Evolutionary conservation across 345 rosid genomes (phyloP).

Genomic region (Salix brachista): DNA sequence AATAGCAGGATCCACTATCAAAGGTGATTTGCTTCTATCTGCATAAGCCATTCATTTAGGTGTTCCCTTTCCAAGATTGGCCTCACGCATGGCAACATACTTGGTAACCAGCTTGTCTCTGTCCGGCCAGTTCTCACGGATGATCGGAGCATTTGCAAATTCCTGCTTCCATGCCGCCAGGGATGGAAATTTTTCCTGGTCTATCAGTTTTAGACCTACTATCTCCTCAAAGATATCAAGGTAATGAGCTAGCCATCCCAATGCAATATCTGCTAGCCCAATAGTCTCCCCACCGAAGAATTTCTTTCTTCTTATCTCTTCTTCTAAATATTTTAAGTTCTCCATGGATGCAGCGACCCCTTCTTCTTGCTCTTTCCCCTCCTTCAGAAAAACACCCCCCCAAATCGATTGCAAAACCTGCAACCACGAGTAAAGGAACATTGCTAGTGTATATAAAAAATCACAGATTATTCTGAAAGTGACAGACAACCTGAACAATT

Average conservation of each 20-base stretch:
- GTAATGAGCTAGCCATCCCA: slow-evolving; percentile 13
- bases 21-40: neutral
- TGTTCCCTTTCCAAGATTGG: neutral
- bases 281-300: slow-evolving; percentile 9
- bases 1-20: too few species aligned
- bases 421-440: neutral
- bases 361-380: slow-evolving; percentile 10
- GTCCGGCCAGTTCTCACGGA: slow-evolving; percentile 3
- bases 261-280: slow-evolving; percentile 9
- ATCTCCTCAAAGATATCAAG: neutral
- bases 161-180: neutral
- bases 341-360: neutral
- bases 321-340: slow-evolving; percentile 4
- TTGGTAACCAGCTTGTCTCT: neutral
- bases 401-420: neutral
- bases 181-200: slow-evolving; percentile 5
- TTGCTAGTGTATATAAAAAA: neutral
- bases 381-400: neutral
- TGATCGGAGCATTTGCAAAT: slow-evolving; percentile 1
- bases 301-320: slow-evolving; percentile 6
- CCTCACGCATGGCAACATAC: neutral
- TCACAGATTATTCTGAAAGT: neutral
- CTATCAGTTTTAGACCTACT: neutral
- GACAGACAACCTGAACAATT: neutral
- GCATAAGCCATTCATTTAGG: neutral